A percentile compares a stretch with the other conserved stretches of the same genome.
phyloP scores from a whole-genome alignment of 2,329 filamentous ascomycete genomes.

The Ambrosiella beaveri region DNA sequence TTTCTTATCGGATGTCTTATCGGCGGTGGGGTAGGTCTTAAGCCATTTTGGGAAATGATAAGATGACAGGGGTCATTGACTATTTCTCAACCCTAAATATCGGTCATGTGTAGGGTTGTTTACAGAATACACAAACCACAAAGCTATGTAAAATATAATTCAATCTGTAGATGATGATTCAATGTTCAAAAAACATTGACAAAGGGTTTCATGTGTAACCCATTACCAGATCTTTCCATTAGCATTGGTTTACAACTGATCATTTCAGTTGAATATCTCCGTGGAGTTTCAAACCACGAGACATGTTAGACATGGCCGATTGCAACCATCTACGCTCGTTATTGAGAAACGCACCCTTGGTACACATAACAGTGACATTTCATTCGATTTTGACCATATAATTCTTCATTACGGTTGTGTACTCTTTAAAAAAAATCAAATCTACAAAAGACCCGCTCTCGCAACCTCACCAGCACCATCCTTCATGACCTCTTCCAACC shows the following conservation, averaged over 20 bases:
- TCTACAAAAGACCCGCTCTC: constrained; percentile 35
- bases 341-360: not conserved
- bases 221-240: not conserved
- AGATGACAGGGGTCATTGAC: not conserved
- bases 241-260: not conserved
- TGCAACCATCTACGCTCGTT: too few species aligned
- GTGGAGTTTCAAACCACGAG: not conserved
- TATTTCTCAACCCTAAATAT: not conserved
- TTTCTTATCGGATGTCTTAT: not conserved
- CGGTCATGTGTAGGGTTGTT: not conserved
- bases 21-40: not conserved
- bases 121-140: not conserved
- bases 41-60: not conserved
- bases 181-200: not conserved
- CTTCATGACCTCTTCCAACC: constrained; percentile 36
- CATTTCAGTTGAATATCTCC: not conserved
- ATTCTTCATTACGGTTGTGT: too few species aligned
- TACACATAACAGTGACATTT: not conserved
- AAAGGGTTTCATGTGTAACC: too few species aligned
- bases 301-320: too few species aligned
- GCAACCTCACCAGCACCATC: constrained; percentile 43
- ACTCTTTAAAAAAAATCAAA: too few species aligned
- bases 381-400: too few species aligned
- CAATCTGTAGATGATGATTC: not conserved
- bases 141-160: too few species aligned